Evolutionary conservation across 2,329 filamentous ascomycete species (phyloP), one percentile per base, ranked within the genome.

Genomic region (Trichoderma sp.): DNA sequence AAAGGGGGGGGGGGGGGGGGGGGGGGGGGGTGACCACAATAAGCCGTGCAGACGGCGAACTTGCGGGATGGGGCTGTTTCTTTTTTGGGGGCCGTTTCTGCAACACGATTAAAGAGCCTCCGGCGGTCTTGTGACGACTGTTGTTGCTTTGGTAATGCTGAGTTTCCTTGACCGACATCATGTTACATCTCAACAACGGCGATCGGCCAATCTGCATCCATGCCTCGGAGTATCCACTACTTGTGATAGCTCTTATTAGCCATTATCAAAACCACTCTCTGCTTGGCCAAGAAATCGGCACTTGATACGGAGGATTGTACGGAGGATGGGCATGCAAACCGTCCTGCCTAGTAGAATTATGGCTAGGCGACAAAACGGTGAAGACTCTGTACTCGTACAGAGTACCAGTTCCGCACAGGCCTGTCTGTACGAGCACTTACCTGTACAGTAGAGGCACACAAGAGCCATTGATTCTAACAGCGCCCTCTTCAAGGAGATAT

Each of bases 61-160:
- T 47, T 60, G 65, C 18, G 36, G 14, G 36, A 68, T 18, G 65
- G 43, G 62, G 53, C 18, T 14, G 21, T 68, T 34, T 47, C 12
- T 24, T 53, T 36, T 47, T 68, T 60, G 65, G 65, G 65, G 65
- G 56, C 56, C 56, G 65, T 68, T 68, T 60, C 56, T 68, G 65
- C 56, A 47, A 43, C 53, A 60, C n/a, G 36, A 60, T 28, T n/a
- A 60, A 30, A 47, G 28, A 57, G 63, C 12, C 34, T 58, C 65
- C n/a, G 36, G 65, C n/a, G 36, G 65, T 60, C 53, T 68, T 34
- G 65, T 47, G 65, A 43, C 65, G 15, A 43, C n/a, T 32, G 56
- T 32, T 68, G 24, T 56, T 30, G 65, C 56, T 47, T 60, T 47
- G 51, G 34, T 47, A 47, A 34, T 24, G 34, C 53, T 68, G 53